Evolutionary conservation across 2,329 filamentous ascomycete species (phyloP), one percentile per base, ranked within the genome.

Genomic region (Venturia carpophila): DNA sequence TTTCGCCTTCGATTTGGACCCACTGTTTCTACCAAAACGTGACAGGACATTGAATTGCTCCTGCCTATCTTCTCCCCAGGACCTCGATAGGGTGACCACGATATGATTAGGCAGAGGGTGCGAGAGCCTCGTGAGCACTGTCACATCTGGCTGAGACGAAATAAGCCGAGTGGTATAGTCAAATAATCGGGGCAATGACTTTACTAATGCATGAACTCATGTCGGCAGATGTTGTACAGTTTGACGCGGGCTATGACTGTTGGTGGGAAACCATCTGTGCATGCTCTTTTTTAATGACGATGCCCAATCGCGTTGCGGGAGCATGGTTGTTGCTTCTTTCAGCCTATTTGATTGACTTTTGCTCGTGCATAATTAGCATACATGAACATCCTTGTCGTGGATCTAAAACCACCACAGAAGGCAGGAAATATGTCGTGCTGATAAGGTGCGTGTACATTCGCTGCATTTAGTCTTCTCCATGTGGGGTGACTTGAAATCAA

Each of bases 361-460:
- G 13, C 13, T 55, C 49, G 24, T 55, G 49, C 49, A 55, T 55
- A 55, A 27, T 55, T 55, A 55, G 49, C 24, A 37, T 56, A 56
- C 52, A 56, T 37, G 7, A 58, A 58, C 17, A 58, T 58, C 52
- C 52, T 11, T 3, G 30, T 21, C 30, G 15, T 34, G 37, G 52
- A 37, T 37, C 30, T n/a, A 19, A 21, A 37, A 58, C 5, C 13
- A 19, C 15, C 30, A 37, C 17, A 37, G 19, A 37, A 3, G 52
- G 52, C 2, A 47, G 37, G 37, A n/a, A 58, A 9, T 5, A 19
- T 24, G 11, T 52, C 21, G 47, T 24, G 7, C 9, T n/a, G 52
- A 52, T 27, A 27, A 52, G 21, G 13, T 27, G 15, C 47, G 47
- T 21, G 21, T n/a, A 37, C 27, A 7, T 27, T 15, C 19, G 19